Evolutionary conservation across 805 yeast genomes (phyloP), one percentile per base, ranked within the genome.

Genomic region (Hanseniaspora vineae): DNA sequence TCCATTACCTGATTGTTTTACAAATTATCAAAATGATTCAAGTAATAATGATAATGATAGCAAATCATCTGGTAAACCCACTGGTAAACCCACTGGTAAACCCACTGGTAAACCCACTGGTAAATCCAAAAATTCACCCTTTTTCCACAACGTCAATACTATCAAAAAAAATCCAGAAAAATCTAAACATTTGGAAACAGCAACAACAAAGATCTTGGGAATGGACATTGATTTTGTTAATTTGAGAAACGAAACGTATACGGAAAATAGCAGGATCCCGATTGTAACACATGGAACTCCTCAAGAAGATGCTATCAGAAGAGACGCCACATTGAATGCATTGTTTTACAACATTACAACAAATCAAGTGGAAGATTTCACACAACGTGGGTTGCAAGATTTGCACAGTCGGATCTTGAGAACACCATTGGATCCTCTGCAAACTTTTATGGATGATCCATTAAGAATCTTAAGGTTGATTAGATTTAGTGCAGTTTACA

Each of bases 281-380:
- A 62, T 68, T 1, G 78, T 86, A 39, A 73, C 76, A 56, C 82
- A 79, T 56, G 99, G 99, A 0, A 88, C 97, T 0, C 90, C 97
- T 0, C 73, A 76, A 51, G 84, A 90, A 59, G 99, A 92, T 64
- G 96, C 97, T 0, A 68, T 78, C 53, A 74, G 99, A 57, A 72
- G 99, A 59, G 99, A 92, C 66, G 97, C 97, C 1, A 92, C 98
- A 0, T 67, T 92, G 46, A 92, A 92, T 62, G 95, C 98, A 0
- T 66, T 92, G 20, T 92, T 92, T 58, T 92, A 83, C 65, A 92
- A 92, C 62, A 72, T 92, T 46, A 73, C 74, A 47, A 75, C 79
- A 5, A 70, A 69, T 13, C 54, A 72, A 50, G 79, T 92, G 20
- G 99, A 92, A 61, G 99, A 92, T 64, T 77, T 81, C 51, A 92